Evolutionary conservation across 2,329 filamentous ascomycete genomes (phyloP), one percentile per base, ranked within the genome.

Genomic region (Daldinia sp.): DNA sequence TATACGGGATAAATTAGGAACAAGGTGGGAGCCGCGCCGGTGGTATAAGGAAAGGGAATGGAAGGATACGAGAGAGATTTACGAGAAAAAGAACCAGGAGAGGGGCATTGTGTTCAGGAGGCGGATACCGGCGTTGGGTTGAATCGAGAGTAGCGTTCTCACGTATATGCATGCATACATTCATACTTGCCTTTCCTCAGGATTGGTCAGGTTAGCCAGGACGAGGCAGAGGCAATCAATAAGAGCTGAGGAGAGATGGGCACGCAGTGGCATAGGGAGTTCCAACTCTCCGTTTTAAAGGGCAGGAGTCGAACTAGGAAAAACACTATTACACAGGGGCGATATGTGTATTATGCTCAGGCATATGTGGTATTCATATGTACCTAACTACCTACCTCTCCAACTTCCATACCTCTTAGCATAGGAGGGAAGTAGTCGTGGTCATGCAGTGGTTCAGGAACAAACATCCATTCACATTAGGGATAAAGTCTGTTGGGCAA

Each of bases 1-100:
- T 68, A 66, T 47, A 55, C 64, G 6, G 57, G 64, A 8, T 68
- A 52, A 52, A 45, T 23, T 21, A n/a, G 13, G 21, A 8, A 8
- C 8, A 4, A 9, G n/a, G 5, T n/a, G n/a, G 8, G 15, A 17
- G 23, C 17, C 17, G 39, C 11, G 10, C 32, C 5, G 32, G 17
- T 2, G 37, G 19, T 4, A 23, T 23, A 23, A 41, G 37, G 37
- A 15, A 41, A 41, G 21, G 13, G 43, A 10, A n/a, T 13, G 43
- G 25, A 13, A 19, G 17, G 4, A n/a, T n/a, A n/a, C n/a, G n/a
- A n/a, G n/a, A n/a, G n/a, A n/a, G n/a, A n/a, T n/a, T n/a, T n/a
- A n/a, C n/a, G n/a, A 25, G 4, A 7, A 15, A 23, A 45, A 25
- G 21, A 45, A n/a, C 15, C 9, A 35, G 32, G 2, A 25, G 39